These are phyloP conservation scores for Russula sp. DNA, from an alignment of 768 basidiomycete species.

Conservation along the genomic window DNA sequence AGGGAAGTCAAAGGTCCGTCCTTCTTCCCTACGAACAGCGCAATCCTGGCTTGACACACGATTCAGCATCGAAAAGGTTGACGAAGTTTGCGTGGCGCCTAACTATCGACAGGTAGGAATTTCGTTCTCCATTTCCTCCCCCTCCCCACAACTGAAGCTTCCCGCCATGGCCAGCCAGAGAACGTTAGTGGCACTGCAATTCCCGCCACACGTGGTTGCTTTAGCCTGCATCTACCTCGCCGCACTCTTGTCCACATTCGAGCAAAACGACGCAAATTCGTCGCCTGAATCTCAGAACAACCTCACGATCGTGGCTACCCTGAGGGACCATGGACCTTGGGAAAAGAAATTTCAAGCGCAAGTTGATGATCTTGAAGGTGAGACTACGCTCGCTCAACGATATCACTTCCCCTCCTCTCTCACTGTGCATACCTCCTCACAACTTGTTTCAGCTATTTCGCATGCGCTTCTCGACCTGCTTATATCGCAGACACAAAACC, in stretches of 20 bases:
- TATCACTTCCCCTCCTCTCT: neutral
- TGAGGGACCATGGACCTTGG: conserved; percentile 68
- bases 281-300: conserved; percentile 40
- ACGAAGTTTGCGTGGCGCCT: conserved; percentile 89
- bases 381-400: conserved; percentile 6
- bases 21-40: neutral
- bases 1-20: conserved; percentile 59
- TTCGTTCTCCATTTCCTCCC: neutral
- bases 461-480: conserved; percentile 77
- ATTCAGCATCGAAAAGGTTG: conserved; percentile 66
- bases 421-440: neutral
- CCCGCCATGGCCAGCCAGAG: conserved; percentile 55
- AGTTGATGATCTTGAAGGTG: conserved; percentile 81
- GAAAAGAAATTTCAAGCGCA: conserved; percentile 64
- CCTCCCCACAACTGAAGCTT: conserved; percentile 8
- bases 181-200: conserved; percentile 81
- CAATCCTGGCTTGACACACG: conserved; percentile 14
- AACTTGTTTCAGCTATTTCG: conserved; percentile 58
- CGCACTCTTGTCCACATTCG: conserved; percentile 69
- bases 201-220: conserved; percentile 88
- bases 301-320: conserved; percentile 50
- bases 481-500: conserved; percentile 56
- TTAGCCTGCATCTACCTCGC: conserved; percentile 83
- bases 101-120: conserved; percentile 81
- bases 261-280: conserved; percentile 49